Base-by-base conservation (phyloP, 371 early-diverging fungal genomes). In the Dentiscutata heterogama region DNA sequence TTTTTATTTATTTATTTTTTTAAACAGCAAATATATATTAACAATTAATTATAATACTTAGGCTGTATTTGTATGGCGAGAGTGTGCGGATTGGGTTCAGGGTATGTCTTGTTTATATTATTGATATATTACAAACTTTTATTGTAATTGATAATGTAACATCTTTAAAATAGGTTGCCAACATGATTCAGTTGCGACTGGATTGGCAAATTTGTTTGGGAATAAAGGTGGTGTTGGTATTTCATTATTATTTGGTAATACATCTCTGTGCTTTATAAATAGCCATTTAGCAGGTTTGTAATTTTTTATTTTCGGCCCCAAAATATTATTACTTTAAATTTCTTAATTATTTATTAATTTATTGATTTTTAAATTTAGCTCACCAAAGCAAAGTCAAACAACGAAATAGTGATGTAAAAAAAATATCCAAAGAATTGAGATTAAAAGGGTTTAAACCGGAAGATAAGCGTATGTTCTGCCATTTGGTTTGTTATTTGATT, bases 151-250 rank as follows among this genome's bases (percentile, higher is more conserved):
- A 22, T 42, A 68, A n/a, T 14, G 20, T 73, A 22, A 8, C 39
- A 31, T 54, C 20, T 51, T 51, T 51, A 51, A 51, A n/a, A 51
- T 51, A 51, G 13, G 11, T 56, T 56, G 27, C 42, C 51, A 63
- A 27, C 78, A 80, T 27, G 50, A 31, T 25, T 20, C 46, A 14
- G 86, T 92, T 0, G 87, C 90, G 14, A 93, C 93, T 3, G 93
- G 92, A 7, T 84, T 93, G 1, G 90, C 88, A 2, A 94, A 93
- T 1, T 87, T 93, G 82, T 83, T 91, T 16, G 96, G 96, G 5
- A 96, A 95, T 84, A 96, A 96, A 83, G 96, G 96, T 0, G 94
- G 92, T 20, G 94, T 96, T 20, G 94, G 93, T 1, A 84, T 95
- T 60, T 89, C 92, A 1, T 82, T 95, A 16, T 82, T 87, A 46